Evolutionary conservation across 352 stramenopile species (phyloP).

Genomic region (Elongisporangium anandrum): DNA sequence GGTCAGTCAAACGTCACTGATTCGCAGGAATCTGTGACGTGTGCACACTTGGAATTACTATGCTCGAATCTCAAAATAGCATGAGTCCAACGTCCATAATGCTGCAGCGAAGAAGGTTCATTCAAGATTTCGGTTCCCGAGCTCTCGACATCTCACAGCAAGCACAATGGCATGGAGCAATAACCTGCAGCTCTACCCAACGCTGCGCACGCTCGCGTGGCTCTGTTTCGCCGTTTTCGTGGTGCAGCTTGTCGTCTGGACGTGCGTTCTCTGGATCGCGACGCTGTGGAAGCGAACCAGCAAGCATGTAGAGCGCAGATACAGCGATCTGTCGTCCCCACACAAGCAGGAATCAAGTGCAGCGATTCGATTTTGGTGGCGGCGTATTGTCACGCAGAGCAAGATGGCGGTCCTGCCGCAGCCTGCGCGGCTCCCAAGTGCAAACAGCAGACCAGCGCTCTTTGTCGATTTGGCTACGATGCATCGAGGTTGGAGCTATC

Average conservation of each 20-base stretch:
- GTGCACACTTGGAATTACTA: conserved; percentile 16
- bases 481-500: neutral
- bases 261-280: conserved; percentile 10
- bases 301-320: conserved; percentile 1
- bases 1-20: neutral
- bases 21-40: conserved; percentile 12
- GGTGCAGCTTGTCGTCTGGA: conserved; percentile 22
- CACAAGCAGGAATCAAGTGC: neutral
- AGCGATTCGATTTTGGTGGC: conserved; percentile 9
- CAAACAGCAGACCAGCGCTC: neutral
- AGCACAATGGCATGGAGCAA: conserved; percentile 22
- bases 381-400: conserved; percentile 12
- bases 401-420: conserved; percentile 9
- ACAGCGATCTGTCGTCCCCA: neutral
- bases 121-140: neutral
- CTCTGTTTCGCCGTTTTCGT: conserved; percentile 19
- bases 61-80: neutral
- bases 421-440: conserved; percentile 1
- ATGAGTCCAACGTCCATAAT: conserved; percentile 6
- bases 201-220: conserved; percentile 21
- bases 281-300: conserved; percentile 2
- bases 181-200: conserved; percentile 41
- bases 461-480: neutral
- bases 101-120: neutral
- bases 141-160: neutral